phyloP scores from a whole-genome alignment of 1,284 basidiomycete genomes.

The Mycosarcoma mackinlayi region DNA sequence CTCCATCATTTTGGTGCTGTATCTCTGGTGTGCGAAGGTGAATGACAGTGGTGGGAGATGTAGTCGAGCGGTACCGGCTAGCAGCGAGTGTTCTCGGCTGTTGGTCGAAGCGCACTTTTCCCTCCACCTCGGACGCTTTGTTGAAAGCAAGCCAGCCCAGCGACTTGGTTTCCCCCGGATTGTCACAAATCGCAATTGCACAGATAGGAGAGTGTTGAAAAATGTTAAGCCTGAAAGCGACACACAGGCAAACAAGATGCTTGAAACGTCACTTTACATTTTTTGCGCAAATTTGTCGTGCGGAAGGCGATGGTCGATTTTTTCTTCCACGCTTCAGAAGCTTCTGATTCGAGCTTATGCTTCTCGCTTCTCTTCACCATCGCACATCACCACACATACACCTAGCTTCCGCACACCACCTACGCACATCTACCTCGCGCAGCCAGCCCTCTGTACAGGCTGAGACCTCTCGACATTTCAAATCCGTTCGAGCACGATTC shows the following conservation, averaged over 20 bases:
- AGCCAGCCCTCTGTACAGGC: too few species aligned
- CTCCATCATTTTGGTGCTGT: constrained; percentile 44
- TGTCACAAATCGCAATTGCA: constrained; percentile 1
- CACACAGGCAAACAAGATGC: neutral
- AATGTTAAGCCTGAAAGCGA: neutral
- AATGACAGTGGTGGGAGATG: neutral
- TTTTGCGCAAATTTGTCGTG: constrained; percentile 15
- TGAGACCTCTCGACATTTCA: neutral
- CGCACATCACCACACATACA: too few species aligned
- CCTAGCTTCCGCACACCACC: too few species aligned
- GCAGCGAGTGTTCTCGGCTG: neutral
- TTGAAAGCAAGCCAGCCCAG: constrained; percentile 1
- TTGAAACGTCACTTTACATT: constrained; percentile 30
- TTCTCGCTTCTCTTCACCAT: constrained; percentile 4
- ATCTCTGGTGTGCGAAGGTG: neutral
- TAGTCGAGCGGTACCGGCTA: neutral
- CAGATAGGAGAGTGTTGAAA: neutral
- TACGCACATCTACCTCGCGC: too few species aligned
- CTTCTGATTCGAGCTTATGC: constrained; percentile 2
- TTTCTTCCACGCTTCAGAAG: constrained; percentile 20
- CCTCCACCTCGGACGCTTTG: constrained; percentile 14
- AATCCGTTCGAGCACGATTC: neutral
- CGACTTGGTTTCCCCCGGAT: constrained; percentile 20
- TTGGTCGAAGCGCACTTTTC: constrained; percentile 3
- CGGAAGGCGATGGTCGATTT: constrained; percentile 35